These are phyloP conservation scores for Bolboschoenus planiculmis DNA, from an alignment of 176 grass and related monocot species.

Conservation along the genomic window DNA sequence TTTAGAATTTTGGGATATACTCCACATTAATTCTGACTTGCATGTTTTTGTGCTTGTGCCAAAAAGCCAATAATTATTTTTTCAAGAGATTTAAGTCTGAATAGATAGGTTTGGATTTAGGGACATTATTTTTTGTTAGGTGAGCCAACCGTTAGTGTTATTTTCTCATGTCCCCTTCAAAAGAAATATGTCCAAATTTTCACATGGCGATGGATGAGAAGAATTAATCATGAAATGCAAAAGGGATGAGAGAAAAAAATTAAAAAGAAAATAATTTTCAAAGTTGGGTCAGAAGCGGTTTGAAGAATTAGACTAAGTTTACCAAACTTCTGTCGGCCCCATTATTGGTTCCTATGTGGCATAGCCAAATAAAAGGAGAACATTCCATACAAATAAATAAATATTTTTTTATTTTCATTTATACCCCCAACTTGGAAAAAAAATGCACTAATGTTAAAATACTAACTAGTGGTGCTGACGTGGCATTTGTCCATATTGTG, in stretches of 20 bases:
- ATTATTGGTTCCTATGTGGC: background rate
- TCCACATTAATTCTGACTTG: background rate
- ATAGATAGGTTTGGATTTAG: background rate
- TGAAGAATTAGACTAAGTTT: background rate
- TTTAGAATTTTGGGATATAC: background rate
- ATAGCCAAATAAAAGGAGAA: background rate
- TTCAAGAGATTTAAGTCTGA: background rate
- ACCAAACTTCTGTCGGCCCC: conserved; percentile 17
- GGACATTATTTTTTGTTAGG: background rate
- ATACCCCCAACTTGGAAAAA: background rate
- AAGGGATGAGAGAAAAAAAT: background rate
- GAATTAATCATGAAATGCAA: background rate
- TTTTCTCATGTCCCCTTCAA: background rate
- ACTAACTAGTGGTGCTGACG: background rate
- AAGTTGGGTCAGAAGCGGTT: conserved; percentile 8
- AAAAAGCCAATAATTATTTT: background rate
- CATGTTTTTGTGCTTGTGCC: background rate
- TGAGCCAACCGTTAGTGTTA: background rate
- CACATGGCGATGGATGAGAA: background rate
- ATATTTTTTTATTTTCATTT: background rate
- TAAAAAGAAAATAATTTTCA: background rate
- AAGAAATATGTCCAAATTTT: background rate
- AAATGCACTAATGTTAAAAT: background rate
- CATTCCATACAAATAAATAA: conserved; percentile 17
- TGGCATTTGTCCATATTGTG: background rate